Evolutionary conservation across 805 yeast species (phyloP), one percentile per base, ranked within the genome.

Genomic region (Candida boidinii): DNA sequence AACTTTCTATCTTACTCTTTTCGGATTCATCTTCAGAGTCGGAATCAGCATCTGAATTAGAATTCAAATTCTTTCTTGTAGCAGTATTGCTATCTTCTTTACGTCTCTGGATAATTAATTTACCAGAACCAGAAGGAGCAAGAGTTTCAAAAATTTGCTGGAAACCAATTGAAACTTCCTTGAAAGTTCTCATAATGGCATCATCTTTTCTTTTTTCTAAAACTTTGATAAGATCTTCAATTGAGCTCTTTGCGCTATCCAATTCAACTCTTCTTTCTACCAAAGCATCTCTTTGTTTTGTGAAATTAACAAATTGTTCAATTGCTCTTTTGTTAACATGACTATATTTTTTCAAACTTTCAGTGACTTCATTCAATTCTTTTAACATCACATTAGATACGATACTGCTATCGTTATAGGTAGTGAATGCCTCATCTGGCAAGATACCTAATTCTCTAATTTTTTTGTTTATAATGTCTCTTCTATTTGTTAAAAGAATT

Each of bases 261-360:
- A 90, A 64, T 39, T 85, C 95, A 13, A 60, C 60, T 23, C 82
- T 69, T 45, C 96, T 74, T 17, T 58, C 62, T 1, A 68, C 67
- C 37, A 90, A 61, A 4, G 76, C 80, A 30, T 73, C 79, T 34
- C 81, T 67, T 53, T 88, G 92, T 37, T 70, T 74, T 14, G 81
- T 72, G 51, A 86, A 87, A 26, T 73, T 76, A 31, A 67, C 59
- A 49, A 70, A 84, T 49, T 88, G 95, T 45, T 88, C 96, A 43
- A 82, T 62, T 0, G 97, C 96, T 48, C 86, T 84, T 51, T 81
- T 82, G 58, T 90, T 90, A 31, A 92, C 82, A 53, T 86, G 94
- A 17, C 73, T 70, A 51, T 73, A 79, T 43, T 72, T 66, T 28
- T 73, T 70, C 25, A 90, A 59, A 19, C 69, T 71, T 23, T 69